Conservation (phyloP, 495 filamentous ascomycete species). For the Aspergillus ostianus region DNA sequence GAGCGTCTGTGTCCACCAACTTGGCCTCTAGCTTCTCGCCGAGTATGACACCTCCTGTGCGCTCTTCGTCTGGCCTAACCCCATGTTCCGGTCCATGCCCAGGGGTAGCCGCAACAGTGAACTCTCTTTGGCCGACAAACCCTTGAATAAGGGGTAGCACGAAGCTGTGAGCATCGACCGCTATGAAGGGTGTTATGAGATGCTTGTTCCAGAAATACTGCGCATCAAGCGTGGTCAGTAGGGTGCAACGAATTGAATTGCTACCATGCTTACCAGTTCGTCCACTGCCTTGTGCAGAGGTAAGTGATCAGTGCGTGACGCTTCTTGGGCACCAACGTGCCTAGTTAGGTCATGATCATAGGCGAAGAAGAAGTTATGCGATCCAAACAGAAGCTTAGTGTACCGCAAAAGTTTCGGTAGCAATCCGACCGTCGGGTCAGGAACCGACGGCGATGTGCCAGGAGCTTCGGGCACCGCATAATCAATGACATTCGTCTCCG, state of each 20-base stretch:
- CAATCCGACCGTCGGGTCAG: slow-evolving; percentile 44
- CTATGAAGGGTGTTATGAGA: slow-evolving; percentile 70
- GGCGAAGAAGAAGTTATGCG: slow-evolving; percentile 84
- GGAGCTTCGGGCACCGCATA: neutral
- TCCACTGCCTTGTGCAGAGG: slow-evolving; percentile 75
- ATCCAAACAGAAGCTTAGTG: slow-evolving; percentile 75
- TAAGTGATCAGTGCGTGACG: slow-evolving; percentile 36
- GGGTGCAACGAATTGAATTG: neutral
- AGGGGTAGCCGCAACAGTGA: slow-evolving; percentile 56
- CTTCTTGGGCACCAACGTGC: slow-evolving; percentile 50
- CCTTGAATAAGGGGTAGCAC: slow-evolving; percentile 88
- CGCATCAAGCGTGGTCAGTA: slow-evolving; percentile 5
- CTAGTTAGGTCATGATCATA: slow-evolving; percentile 90
- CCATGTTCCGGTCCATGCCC: slow-evolving; percentile 15
- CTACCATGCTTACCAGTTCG: slow-evolving; percentile 51
- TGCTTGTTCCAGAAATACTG: slow-evolving; percentile 90
- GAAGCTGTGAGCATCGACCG: slow-evolving; percentile 58
- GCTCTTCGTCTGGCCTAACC: slow-evolving; percentile 19
- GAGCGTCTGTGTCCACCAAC: slow-evolving; percentile 20
- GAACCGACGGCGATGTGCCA: slow-evolving; percentile 18
- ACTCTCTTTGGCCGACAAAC: slow-evolving; percentile 85
- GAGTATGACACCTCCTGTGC: slow-evolving; percentile 30
- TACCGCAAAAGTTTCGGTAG: slow-evolving; percentile 83
- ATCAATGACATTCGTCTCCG: neutral
- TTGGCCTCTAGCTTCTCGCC: slow-evolving; percentile 34